Conservation (phyloP, 106 monocot species). For the Allium cepa region DNA sequence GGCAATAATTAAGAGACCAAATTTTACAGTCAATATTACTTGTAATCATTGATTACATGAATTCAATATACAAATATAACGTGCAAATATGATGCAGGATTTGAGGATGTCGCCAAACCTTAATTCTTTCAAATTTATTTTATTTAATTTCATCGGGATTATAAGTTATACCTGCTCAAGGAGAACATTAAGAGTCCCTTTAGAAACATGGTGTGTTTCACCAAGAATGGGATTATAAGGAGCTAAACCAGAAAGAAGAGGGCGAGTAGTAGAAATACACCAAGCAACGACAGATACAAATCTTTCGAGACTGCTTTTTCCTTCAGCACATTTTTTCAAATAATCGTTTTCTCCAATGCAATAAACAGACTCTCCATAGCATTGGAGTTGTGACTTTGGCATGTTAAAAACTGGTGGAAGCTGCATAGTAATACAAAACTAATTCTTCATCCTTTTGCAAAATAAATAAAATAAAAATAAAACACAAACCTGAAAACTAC, state of each 20-base stretch:
- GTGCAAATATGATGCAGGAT: no score
- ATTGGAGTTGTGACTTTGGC: slow-evolving; percentile 95
- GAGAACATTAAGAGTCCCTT: slow-evolving; percentile 69
- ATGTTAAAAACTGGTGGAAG: slow-evolving; percentile 88
- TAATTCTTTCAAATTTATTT: no score
- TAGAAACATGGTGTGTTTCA: slow-evolving; percentile 90
- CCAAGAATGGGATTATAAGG: slow-evolving; percentile 94
- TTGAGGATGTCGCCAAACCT: no score
- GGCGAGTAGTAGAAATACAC: slow-evolving; percentile 79
- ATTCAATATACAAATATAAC: no score
- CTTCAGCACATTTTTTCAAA: slow-evolving; percentile 43
- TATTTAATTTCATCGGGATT: no score
- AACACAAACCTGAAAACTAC: slow-evolving; percentile 55
- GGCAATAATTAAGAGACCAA: no score
- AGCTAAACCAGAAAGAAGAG: slow-evolving; percentile 60
- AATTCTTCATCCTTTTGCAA: neutral
- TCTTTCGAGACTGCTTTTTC: slow-evolving; percentile 54
- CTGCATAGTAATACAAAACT: slow-evolving; percentile 15
- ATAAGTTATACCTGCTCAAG: slow-evolving; percentile 66
- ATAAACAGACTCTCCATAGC: slow-evolving; percentile 78
- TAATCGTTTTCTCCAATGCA: slow-evolving; percentile 48
- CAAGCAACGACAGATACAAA: slow-evolving; percentile 72
- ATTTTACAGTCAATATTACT: no score
- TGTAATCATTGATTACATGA: no score
- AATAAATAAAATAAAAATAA: neutral